Conservation (phyloP, 768 basidiomycete species). For the Lenzites betulinus region DNA sequence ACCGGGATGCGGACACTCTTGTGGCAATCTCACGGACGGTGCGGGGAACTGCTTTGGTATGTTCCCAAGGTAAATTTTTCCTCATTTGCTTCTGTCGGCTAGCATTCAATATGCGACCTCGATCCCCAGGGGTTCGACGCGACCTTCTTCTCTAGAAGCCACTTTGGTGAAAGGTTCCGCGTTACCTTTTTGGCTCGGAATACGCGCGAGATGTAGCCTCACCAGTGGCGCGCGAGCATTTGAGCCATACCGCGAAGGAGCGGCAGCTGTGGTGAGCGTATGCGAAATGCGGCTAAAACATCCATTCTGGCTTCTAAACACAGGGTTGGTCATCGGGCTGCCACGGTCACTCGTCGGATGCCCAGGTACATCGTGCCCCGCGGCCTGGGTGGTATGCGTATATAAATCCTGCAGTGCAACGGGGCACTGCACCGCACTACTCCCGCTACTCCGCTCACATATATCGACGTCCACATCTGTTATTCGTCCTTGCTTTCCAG, state of each 20-base stretch:
- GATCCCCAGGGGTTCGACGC: neutral
- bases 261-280: neutral
- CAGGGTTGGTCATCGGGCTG: neutral
- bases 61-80: neutral
- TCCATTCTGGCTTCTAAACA: neutral
- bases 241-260: too few species aligned
- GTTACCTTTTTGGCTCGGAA: neutral
- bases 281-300: neutral
- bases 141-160: neutral
- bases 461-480: neutral
- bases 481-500: neutral
- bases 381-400: neutral
- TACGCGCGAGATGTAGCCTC: neutral
- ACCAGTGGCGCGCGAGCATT: neutral
- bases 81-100: neutral
- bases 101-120: too few species aligned
- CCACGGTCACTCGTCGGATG: neutral
- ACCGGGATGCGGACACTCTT: neutral
- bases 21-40: neutral
- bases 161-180: neutral
- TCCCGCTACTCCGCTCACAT: too few species aligned
- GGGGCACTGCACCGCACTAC: neutral
- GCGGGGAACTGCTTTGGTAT: neutral
- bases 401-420: neutral
- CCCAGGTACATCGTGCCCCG: neutral